Base-by-base conservation (phyloP, 805 yeast genomes). In the Isabelozyma rhagii region DNA sequence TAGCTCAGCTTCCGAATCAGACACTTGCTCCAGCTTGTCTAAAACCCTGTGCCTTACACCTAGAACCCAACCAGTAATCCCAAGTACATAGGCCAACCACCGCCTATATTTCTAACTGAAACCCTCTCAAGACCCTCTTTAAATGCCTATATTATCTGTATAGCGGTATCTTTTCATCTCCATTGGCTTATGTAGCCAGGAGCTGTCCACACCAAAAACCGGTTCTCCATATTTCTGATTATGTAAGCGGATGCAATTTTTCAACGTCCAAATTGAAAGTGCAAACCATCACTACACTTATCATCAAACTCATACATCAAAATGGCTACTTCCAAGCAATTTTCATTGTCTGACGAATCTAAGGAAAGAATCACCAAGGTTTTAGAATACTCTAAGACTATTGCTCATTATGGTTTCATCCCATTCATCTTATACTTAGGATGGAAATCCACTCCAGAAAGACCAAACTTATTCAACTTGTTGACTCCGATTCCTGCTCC, bases 391-490 rank as follows among this genome's bases (percentile, higher is more conserved):
- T 84, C 97, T 56, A 89, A 90, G 67, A 87, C 89, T 47, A 80
- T 87, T 62, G 88, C 93, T 51, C 99, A 96, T 73, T 94, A 91
- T 72, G 97, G 98, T 44, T 94, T 96, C 89, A 85, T 94, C 62
- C 99, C 99, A 50, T 87, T 94, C 66, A 85, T 94, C 57, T 77
- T 94, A 65, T 94, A 94, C 78, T 76, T 94, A 60, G 99, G 78
- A 17, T 74, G 76, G 77, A 66, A 74, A 45, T 83, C 89, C 59
- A 84, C 93, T 55, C 78, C 90, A 49, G 87, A 86, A 70, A 89
- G 87, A 72, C 97, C 97, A 55, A 83, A 84, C 56, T 75, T 93
- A 64, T 78, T 93, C 69, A 79, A 77, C 63, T 78, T 88, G 60
- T 77, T 88, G 60, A 85, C 92, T 55, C 96, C 96, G 46, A 78